Base-by-base conservation (phyloP, 1,284 basidiomycete species). In the Tetrapyrgos nigripes region DNA sequence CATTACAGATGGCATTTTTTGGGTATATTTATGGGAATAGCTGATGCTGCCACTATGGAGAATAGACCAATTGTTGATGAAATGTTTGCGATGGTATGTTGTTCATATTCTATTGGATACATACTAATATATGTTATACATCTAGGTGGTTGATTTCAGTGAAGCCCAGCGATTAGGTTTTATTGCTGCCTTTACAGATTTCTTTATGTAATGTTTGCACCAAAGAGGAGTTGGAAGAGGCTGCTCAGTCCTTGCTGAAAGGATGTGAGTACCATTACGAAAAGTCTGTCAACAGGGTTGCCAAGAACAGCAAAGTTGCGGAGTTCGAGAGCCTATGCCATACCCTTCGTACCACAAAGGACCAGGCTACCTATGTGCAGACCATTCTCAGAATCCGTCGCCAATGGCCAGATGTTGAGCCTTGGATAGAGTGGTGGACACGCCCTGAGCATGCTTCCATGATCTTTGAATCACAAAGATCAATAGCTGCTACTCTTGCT, bases 361-460 rank as follows among this genome's bases (percentile, higher is more conserved):
- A 31, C 4, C 24, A 28, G 4, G 28, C 53, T 1, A 57, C 48
- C 1, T 68, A 71, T 46, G 8, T 51, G 1, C 5, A 43, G 1
- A 48, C 28, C 2, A 59, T 61, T 3, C 26, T 47, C 1, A 19
- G 10, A 2, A 48, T 71, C 33, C 53, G 68, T 3, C 10, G 48
- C 5, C 62, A 63, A 11, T 73, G 67, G 51, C 69, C 69, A 1
- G 37, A 48, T 13, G 51, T 60, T 9, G 52, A 53, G 21, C 24
- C 59, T 3, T 75, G 72, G 72, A 60, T 74, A 17, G 50, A 54
- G 3, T 75, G 73, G 73, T 75, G 71, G 70, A 45, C 66, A 21
- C 62, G 66, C 1, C 60, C 60, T 10, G 54, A 24, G 2, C 62
- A 68, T 52, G 70, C 71, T 0, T 57, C 60, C 1, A 72, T 74